Conservation (phyloP, 1,284 basidiomycete genomes). For the Trametes hirsuta region DNA sequence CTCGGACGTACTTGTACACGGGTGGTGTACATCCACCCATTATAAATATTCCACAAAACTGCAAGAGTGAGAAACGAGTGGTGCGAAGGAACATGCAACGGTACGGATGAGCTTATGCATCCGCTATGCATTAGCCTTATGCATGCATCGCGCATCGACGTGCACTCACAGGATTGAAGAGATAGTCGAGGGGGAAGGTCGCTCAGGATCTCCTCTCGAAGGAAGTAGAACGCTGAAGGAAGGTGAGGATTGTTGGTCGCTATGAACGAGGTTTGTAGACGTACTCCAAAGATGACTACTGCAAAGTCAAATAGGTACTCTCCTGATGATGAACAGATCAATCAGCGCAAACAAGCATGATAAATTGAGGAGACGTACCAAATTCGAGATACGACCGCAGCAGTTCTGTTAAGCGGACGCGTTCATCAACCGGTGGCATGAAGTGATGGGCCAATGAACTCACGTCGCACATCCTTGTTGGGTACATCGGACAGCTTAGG, state of each 20-base stretch:
- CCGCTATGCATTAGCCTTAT: too few species aligned
- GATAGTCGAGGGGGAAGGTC: not conserved
- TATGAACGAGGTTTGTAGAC: conserved; percentile 31
- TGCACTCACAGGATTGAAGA: not conserved
- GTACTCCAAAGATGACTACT: conserved; percentile 77
- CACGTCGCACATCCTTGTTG: conserved; percentile 84
- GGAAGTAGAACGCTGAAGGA: conserved; percentile 63
- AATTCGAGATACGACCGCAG: conserved; percentile 77
- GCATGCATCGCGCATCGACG: not conserved
- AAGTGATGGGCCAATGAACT: conserved; percentile 37
- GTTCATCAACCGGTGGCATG: not conserved
- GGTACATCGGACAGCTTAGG: conserved; percentile 72
- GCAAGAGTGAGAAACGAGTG: conserved; percentile 4
- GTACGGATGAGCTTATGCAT: not conserved
- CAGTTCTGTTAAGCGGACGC: conserved; percentile 51
- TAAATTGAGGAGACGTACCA: conserved; percentile 46
- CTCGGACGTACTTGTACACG: conserved; percentile 28
- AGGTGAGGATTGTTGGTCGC: not conserved
- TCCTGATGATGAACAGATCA: conserved; percentile 42
- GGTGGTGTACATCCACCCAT: conserved; percentile 12
- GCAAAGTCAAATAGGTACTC: conserved; percentile 85
- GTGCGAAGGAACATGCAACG: not conserved
- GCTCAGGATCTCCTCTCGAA: conserved; percentile 59
- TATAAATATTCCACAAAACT: conserved; percentile 22
- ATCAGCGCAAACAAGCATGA: not conserved